These are phyloP conservation scores for Kappamyces sp. DNA, from an alignment of 192 early-diverging fungal genomes.

Conservation along the genomic window DNA sequence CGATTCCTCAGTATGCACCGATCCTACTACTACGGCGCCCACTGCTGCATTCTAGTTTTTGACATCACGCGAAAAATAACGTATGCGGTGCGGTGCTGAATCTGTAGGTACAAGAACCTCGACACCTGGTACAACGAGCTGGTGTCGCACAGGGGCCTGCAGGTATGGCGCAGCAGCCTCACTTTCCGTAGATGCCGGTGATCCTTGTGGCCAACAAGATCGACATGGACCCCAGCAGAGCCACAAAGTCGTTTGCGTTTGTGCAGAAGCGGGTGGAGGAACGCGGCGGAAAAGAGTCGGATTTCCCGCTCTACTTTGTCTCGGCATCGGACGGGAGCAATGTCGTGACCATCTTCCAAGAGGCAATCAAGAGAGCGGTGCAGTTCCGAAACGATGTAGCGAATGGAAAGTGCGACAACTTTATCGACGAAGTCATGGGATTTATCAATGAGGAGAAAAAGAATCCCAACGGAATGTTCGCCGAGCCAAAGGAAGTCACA, in stretches of 20 bases:
- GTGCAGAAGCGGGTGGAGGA: constrained; percentile 32
- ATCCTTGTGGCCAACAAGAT: constrained; percentile 60
- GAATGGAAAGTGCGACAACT: constrained; percentile 24
- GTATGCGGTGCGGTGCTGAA: constrained; percentile 13
- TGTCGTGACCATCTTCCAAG: constrained; percentile 50
- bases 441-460: constrained; percentile 43
- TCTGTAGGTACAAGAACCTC: constrained; percentile 43
- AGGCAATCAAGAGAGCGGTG: constrained; percentile 39
- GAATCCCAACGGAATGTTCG: constrained; percentile 11
- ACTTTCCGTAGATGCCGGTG: constrained; percentile 37
- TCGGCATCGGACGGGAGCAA: constrained; percentile 53
- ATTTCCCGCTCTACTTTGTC: constrained; percentile 35
- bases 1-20: constrained; percentile 53
- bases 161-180: background rate
- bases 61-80: constrained; percentile 60
- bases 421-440: constrained; percentile 46
- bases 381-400: constrained; percentile 37
- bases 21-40: constrained; percentile 49
- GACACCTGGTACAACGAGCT: constrained; percentile 56
- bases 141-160: constrained; percentile 22
- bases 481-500: background rate
- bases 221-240: constrained; percentile 50
- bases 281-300: constrained; percentile 26
- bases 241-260: constrained; percentile 47
- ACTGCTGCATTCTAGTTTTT: constrained; percentile 47